Evolutionary conservation across 345 rosid genomes (phyloP), one percentile per base, ranked within the genome.

Genomic region (Punica granatum): DNA sequence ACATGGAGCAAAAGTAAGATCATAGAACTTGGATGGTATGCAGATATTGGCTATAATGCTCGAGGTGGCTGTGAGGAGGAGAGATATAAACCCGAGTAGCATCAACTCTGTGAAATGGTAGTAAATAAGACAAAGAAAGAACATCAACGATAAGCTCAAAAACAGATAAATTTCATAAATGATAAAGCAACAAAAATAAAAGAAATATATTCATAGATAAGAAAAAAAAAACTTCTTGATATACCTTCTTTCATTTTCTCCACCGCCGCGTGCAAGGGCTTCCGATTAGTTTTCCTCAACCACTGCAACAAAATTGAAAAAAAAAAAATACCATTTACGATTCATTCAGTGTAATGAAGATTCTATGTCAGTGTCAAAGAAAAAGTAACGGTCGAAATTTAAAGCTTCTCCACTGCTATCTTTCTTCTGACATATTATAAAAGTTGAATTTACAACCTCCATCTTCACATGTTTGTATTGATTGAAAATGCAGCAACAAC

Each of bases 81-180:
- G 96, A 73, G 99, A 94, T 67, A 94, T 94, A 82, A 94, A 94
- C 32, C 97, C 97, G 60, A 91, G 99, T 77, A 94, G 85, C 99
- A 91, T 94, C 87, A 94, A 77, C 83, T 94, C 97, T 94, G 85
- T 63, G 16, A 59, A 66, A 48, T 36, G 37, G 42, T 49, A 59
- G 41, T 37, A 58, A 74, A 30, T 36, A 68, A 8, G 13, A n/a
- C 15, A 9, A 10, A 28, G 49, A 28, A 56, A 19, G 18, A 39
- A 19, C n/a, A 23, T 41, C 64, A 26, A 23, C 54, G 23, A 30
- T 13, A 35, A 67, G 43, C 34, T 18, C 9, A 36, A 49, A 4
- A 67, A 34, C 19, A 66, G 42, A 35, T 49, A n/a, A 15, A 11
- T 67, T 34, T 36, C 46, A 9, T 53, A 1, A 23, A 15, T 8